Conservation (phyloP, 495 filamentous ascomycete genomes). For the Glutinoglossum americanum region DNA sequence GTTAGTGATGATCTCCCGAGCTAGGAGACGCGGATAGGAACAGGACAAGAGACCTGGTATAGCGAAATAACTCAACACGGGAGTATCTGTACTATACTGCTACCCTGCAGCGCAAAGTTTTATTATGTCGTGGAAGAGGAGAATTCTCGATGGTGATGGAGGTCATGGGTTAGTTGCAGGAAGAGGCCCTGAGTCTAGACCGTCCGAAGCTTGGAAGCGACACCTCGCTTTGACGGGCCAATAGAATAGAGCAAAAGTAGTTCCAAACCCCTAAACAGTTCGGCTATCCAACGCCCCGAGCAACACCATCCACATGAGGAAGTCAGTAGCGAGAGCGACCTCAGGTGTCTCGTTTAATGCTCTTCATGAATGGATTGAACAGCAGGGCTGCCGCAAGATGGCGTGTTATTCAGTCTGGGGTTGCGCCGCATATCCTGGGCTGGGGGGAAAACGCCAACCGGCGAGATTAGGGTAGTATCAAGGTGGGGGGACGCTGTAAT, state of each 20-base stretch:
- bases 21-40: background rate
- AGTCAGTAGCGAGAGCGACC: background rate
- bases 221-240: background rate
- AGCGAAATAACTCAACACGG: background rate
- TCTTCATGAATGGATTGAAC: background rate
- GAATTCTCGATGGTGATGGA: no score
- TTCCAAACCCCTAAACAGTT: background rate
- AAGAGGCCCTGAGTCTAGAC: no score
- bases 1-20: background rate
- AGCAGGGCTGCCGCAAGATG: background rate
- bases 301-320: background rate
- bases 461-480: background rate
- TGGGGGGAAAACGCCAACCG: background rate
- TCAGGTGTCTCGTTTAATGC: background rate
- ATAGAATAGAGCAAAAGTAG: background rate
- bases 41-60: background rate
- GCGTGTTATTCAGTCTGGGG: background rate
- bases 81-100: background rate
- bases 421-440: background rate
- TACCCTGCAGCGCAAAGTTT: no score
- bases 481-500: background rate
- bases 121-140: no score
- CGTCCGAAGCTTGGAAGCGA: background rate
- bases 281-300: background rate
- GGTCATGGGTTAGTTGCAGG: no score